phyloP scores from a whole-genome alignment of 192 early-diverging fungal species.

The Gaertneriomyces sp. region DNA sequence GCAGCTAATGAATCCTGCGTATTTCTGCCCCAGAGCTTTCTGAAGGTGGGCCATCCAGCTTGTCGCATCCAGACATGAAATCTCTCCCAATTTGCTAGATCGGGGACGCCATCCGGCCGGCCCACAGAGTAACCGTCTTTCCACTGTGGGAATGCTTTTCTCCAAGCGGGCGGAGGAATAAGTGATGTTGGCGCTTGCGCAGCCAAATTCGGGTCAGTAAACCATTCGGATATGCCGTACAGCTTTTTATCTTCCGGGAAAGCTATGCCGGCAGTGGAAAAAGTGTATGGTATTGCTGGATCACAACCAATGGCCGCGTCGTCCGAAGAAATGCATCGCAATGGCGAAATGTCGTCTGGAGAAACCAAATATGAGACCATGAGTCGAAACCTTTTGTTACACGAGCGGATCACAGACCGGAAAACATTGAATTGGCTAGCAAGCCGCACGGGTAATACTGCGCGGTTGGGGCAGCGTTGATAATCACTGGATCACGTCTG shows the following conservation, averaged over 20 bases:
- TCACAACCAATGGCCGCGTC: slow-evolving; percentile 3
- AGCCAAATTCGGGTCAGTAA: slow-evolving; percentile 23
- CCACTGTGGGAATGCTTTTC: slow-evolving; percentile 50
- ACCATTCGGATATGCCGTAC: slow-evolving; percentile 21
- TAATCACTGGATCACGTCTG: slow-evolving; percentile 15
- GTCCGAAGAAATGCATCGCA: slow-evolving; percentile 36
- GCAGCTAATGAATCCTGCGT: not conserved
- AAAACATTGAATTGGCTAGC: slow-evolving; percentile 97
- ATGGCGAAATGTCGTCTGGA: slow-evolving; percentile 38
- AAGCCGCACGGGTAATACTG: slow-evolving; percentile 93
- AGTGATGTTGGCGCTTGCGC: slow-evolving; percentile 47
- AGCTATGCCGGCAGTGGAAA: slow-evolving; percentile 72
- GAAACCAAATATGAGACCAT: slow-evolving; percentile 52
- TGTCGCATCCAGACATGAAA: slow-evolving; percentile 99
- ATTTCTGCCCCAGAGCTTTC: slow-evolving; percentile 82
- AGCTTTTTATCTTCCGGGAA: slow-evolving; percentile 78
- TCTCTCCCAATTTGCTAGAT: slow-evolving; percentile 71
- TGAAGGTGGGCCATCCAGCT: slow-evolving; percentile 90
- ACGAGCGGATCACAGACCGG: slow-evolving; percentile 58
- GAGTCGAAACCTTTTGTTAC: slow-evolving; percentile 28
- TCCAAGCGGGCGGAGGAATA: slow-evolving; percentile 89
- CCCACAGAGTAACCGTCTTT: slow-evolving; percentile 42
- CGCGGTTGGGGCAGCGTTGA: slow-evolving; percentile 18
- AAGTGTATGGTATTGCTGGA: slow-evolving; percentile 24
- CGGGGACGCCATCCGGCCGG: slow-evolving; percentile 45